Conservation (phyloP, 1,139 yeast genomes). For the Sugiyamaella pinicola region DNA sequence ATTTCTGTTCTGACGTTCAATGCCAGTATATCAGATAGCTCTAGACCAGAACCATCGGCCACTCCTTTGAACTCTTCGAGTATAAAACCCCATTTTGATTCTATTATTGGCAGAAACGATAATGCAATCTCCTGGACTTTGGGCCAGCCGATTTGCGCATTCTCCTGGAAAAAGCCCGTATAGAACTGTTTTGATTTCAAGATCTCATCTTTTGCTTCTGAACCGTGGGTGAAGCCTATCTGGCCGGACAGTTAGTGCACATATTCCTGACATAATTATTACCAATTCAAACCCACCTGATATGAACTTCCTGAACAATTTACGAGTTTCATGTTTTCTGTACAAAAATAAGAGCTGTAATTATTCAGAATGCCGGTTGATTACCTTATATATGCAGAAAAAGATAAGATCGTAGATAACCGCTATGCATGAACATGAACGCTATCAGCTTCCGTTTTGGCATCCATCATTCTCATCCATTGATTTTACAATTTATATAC, state of each 20-base stretch:
- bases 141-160: conserved; percentile 34
- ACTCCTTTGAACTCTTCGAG: conserved; percentile 42
- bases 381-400: background rate
- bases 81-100: conserved; percentile 36
- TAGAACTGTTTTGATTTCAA: conserved; percentile 33
- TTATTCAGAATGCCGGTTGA: background rate
- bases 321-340: conserved; percentile 18
- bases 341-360: no score
- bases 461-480: background rate
- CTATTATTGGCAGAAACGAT: conserved; percentile 33
- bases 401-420: background rate
- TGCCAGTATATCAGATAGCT: conserved; percentile 40
- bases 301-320: conserved; percentile 28
- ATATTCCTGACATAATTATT: no score
- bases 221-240: conserved; percentile 38
- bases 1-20: conserved; percentile 44
- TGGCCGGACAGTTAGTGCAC: no score
- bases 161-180: conserved; percentile 30
- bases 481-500: background rate
- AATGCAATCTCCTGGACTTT: conserved; percentile 31
- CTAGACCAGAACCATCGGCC: conserved; percentile 41
- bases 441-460: background rate
- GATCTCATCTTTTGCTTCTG: conserved; percentile 33
- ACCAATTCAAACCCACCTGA: conserved; percentile 25
- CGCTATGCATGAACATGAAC: background rate